Conservation (phyloP, 2,329 filamentous ascomycete species). For the Aureobasidium pullulans region DNA sequence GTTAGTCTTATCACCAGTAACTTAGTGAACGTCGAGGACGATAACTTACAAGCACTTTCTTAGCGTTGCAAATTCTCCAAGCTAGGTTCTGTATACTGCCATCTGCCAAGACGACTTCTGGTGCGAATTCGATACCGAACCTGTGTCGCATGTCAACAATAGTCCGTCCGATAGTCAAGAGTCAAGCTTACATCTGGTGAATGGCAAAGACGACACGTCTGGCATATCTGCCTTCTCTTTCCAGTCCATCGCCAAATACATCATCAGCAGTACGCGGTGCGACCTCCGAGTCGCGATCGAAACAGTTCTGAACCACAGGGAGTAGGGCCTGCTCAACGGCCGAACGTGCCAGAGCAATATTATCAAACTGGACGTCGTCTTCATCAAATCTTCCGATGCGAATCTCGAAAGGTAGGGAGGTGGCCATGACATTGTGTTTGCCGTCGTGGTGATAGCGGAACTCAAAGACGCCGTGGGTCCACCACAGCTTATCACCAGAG, state of each 20-base stretch:
- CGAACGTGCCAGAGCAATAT: slow-evolving; percentile 54
- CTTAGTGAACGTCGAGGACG: too few species aligned
- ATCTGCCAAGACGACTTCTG: slow-evolving; percentile 85
- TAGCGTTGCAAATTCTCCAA: slow-evolving; percentile 92
- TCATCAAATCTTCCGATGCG: slow-evolving; percentile 75
- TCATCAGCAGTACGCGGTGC: slow-evolving; percentile 75
- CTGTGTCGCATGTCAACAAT: slow-evolving; percentile 24
- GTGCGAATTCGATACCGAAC: slow-evolving; percentile 90
- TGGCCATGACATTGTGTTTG: slow-evolving; percentile 86
- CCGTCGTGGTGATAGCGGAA: slow-evolving; percentile 95
- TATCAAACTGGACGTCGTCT: slow-evolving; percentile 55
- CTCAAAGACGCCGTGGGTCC: slow-evolving; percentile 93
- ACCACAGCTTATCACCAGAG: slow-evolving; percentile 89
- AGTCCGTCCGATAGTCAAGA: not conserved
- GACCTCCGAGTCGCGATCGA: slow-evolving; percentile 85
- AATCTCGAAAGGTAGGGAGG: slow-evolving; percentile 90
- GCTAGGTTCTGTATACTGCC: slow-evolving; percentile 84
- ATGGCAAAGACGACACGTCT: slow-evolving; percentile 89
- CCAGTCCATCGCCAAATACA: slow-evolving; percentile 74
- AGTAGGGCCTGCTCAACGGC: slow-evolving; percentile 72
- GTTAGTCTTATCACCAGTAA: not conserved
- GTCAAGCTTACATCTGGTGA: slow-evolving; percentile 67
- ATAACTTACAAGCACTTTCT: slow-evolving; percentile 75
- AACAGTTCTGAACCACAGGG: slow-evolving; percentile 81
- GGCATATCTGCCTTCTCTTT: slow-evolving; percentile 81